These are phyloP conservation scores for Euryodendron excelsum DNA, from an alignment of 148 eudicot species.

Conservation along the genomic window DNA sequence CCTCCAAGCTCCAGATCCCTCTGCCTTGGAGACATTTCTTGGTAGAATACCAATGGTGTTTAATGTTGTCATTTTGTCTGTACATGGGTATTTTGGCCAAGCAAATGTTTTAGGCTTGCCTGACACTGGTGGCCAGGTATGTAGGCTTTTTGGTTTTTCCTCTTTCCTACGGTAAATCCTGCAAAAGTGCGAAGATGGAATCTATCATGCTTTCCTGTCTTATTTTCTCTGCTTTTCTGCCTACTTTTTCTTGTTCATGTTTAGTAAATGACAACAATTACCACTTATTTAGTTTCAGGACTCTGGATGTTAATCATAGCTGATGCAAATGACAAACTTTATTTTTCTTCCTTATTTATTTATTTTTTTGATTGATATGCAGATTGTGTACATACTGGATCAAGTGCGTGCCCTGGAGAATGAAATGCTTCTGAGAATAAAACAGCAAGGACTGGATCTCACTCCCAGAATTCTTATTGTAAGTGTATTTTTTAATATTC, in stretches of 20 bases:
- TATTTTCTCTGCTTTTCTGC: not conserved
- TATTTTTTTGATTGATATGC: conserved; percentile 19
- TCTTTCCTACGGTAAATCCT: not conserved
- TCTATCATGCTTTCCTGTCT: not conserved
- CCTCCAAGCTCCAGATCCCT: conserved; percentile 97
- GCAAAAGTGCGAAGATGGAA: not conserved
- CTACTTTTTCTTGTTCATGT: not conserved
- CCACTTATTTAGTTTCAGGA: not conserved
- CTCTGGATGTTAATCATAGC: not conserved
- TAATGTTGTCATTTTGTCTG: conserved; percentile 81
- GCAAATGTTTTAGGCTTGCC: conserved; percentile 98
- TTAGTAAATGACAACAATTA: not conserved
- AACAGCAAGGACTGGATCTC: conserved; percentile 74
- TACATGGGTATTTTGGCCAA: conserved; percentile 97
- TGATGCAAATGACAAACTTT: not conserved
- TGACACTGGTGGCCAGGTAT: conserved; percentile 99
- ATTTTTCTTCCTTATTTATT: no score
- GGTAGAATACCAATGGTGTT: conserved; percentile 97
- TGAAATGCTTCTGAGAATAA: conserved; percentile 72
- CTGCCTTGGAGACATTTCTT: conserved; percentile 80
- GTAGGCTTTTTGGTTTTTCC: not conserved
- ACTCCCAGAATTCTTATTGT: conserved; percentile 87
- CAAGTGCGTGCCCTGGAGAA: conserved; percentile 95
- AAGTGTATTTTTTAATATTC: conserved; percentile 19
- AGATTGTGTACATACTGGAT: conserved; percentile 94